A percentile compares a stretch with the other conserved stretches of the same genome.
These are phyloP conservation scores for Irpex rosettiformis DNA, from an alignment of 1,284 basidiomycete species.

Conservation along the genomic window DNA sequence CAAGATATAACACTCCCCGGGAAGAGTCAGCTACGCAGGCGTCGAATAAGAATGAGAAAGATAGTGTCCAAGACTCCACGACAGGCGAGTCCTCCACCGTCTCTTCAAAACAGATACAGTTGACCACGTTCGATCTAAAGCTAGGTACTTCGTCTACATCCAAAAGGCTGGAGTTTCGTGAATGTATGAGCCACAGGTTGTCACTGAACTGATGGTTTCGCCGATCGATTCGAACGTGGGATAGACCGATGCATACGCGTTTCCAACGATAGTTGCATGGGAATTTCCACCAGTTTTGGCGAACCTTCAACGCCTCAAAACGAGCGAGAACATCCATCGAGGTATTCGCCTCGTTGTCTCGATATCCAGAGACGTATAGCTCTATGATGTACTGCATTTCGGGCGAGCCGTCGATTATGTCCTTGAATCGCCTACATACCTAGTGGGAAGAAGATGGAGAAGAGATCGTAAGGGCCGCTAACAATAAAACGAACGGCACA, in stretches of 20 bases:
- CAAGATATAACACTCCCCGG: background rate
- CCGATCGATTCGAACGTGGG: too few species aligned
- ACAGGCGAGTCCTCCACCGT: background rate
- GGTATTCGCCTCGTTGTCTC: background rate
- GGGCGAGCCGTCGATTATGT: background rate
- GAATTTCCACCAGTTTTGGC: background rate
- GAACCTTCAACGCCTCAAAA: background rate
- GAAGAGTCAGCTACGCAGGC: background rate
- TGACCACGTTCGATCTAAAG: background rate
- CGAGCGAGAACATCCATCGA: background rate
- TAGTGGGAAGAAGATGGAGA: background rate
- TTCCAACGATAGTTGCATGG: background rate
- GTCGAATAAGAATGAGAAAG: background rate
- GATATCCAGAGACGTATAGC: background rate
- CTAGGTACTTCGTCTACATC: background rate
- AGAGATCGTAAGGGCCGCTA: too few species aligned
- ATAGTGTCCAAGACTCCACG: background rate
- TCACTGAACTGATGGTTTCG: background rate
- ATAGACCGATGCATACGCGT: too few species aligned
- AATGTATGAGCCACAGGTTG: background rate
- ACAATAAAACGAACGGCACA: background rate
- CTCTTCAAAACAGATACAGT: background rate
- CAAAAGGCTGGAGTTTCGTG: background rate
- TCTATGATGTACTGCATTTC: background rate
- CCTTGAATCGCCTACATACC: background rate